phyloP scores from a whole-genome alignment of 176 grass and related monocot genomes.

The Alopecurus myosuroides region DNA sequence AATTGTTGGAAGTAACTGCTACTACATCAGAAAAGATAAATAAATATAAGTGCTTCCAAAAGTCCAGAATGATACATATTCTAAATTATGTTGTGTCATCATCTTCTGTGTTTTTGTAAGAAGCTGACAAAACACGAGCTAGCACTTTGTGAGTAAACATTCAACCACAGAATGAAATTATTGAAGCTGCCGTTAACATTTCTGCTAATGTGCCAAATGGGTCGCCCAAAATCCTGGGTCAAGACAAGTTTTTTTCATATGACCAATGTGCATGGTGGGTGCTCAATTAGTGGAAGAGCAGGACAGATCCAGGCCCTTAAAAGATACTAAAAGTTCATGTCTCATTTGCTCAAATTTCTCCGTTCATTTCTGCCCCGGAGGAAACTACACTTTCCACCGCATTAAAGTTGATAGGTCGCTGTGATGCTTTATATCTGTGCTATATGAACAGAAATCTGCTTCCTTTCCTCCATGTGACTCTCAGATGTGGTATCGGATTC shows the following conservation, averaged over 20 bases:
- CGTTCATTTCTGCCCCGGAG: not conserved
- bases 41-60: not conserved
- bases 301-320: not conserved
- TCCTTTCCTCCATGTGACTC: not conserved
- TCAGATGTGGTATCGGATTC: constrained; percentile 28
- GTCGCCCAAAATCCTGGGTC: not conserved
- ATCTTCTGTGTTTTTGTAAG: not conserved
- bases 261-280: constrained; percentile 25
- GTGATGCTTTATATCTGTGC: constrained; percentile 20
- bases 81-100: not conserved
- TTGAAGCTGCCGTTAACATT: not conserved
- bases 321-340: constrained; percentile 29
- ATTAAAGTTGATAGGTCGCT: constrained; percentile 2
- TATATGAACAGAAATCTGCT: constrained; percentile 20
- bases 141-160: constrained; percentile 13
- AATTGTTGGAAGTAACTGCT: not conserved
- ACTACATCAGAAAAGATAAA: not conserved
- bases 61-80: not conserved
- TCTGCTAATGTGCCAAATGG: not conserved
- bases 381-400: not conserved
- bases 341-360: constrained; percentile 18
- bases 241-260: constrained; percentile 3
- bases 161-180: not conserved
- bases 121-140: not conserved
- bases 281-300: constrained; percentile 30